Evolutionary conservation across 108 stramenopile species (phyloP).

Genomic region (Skeletonema potamos): DNA sequence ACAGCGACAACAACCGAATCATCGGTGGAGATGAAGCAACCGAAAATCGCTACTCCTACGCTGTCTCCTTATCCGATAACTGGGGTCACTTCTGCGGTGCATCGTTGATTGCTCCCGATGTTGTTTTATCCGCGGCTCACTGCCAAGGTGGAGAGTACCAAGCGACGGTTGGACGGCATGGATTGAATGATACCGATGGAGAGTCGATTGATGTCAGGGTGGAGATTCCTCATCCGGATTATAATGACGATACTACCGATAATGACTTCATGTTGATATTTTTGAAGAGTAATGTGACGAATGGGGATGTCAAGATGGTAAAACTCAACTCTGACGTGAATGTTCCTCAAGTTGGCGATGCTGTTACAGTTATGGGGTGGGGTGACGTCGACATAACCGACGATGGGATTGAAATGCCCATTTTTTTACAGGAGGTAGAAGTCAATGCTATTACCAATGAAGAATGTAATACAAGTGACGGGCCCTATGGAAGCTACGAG

Average conservation of each 20-base stretch:
- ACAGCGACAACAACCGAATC: constrained; percentile 17
- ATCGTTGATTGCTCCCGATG: constrained; percentile 20
- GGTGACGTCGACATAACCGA: constrained; percentile 28
- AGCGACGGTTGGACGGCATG: constrained; percentile 24
- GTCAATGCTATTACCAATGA: constrained; percentile 28
- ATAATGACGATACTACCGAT: neutral
- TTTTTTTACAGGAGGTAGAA: constrained; percentile 11
- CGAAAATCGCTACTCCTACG: constrained; percentile 20
- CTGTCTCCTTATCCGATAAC: constrained; percentile 19
- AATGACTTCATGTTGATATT: constrained; percentile 34
- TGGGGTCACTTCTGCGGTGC: constrained; percentile 30
- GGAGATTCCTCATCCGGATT: constrained; percentile 16
- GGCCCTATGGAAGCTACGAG: constrained; percentile 12
- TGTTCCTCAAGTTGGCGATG: constrained; percentile 25
- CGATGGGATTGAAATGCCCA: neutral
- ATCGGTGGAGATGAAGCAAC: constrained; percentile 24
- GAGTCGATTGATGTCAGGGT: constrained; percentile 10
- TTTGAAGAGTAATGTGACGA: neutral
- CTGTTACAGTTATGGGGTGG: constrained; percentile 54
- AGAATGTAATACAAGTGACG: constrained; percentile 32
- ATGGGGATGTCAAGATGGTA: constrained; percentile 5
- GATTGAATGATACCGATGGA: constrained; percentile 3
- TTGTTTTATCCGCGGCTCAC: constrained; percentile 32
- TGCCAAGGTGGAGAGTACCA: neutral
- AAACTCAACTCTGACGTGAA: constrained; percentile 36